Base-by-base conservation (phyloP, 1,284 basidiomycete species). In the Flammula alnicola region DNA sequence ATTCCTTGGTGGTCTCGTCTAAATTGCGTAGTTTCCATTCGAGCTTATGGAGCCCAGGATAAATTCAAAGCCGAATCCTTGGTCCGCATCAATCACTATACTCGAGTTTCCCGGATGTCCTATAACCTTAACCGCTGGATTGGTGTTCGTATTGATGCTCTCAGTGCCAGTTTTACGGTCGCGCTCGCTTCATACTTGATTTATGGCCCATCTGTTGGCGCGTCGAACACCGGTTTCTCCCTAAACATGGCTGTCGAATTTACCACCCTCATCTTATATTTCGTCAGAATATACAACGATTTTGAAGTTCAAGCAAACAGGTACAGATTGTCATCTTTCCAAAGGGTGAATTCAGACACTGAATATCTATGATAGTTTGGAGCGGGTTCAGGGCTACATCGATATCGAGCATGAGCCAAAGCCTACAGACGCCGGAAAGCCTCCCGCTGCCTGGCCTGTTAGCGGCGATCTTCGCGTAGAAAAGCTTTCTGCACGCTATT, bases 351-450 rank as follows among this genome's bases (percentile, higher is more conserved):
- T n/a, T 23, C 48, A 69, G 76, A 5, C 76, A 30, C 11, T 20
- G 1, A 26, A 33, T 14, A 10, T 10, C 4, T 40, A 16, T 17
- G n/a, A 20, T 20, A 85, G 84, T 62, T 73, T 92, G 52, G 89
- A 92, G 63, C 80, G 90, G 23, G 84, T 93, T 42, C 79, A 86
- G 59, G 78, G 80, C 31, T 92, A 91, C 61, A 66, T 88, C 37
- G 64, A 70, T 14, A 88, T 90, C 46, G 86, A 88, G 48, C 86
- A 89, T 63, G 89, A 92, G 63, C 78, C 79, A 2, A 71, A 74
- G 47, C 60, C 76, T 0, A 74, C 73, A 1, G 61, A 69, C 16
- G 60, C 64, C 9, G 80, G 80, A 7, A 68, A 75, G 40, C 89
- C 88, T 3, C 55, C 55, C 10, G 51, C 55, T 14, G 42, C 89